phyloP scores from a whole-genome alignment of 441 rosid genomes.

The Erysimum cheiri region DNA sequence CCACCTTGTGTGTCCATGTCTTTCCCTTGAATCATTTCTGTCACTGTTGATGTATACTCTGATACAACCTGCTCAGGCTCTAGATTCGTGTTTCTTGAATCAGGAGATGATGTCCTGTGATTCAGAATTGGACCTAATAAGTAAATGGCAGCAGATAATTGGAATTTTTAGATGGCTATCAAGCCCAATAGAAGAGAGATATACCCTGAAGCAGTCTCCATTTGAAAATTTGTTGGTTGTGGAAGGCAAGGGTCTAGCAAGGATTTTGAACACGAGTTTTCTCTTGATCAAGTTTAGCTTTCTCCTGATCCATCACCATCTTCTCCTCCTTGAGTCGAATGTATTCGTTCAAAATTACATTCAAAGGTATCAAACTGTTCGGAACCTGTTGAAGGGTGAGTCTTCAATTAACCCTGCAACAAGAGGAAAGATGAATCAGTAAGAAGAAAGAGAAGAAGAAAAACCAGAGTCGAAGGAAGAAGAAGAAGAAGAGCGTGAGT shows the following conservation, averaged over 20 bases:
- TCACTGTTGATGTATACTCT: slow-evolving; percentile 59
- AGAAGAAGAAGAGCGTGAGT: too few relatives aligned
- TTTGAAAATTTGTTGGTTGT: slow-evolving; percentile 39
- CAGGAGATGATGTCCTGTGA: slow-evolving; percentile 65
- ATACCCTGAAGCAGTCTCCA: slow-evolving; percentile 65
- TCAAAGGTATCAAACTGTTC: slow-evolving; percentile 75
- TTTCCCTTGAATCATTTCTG: slow-evolving; percentile 54
- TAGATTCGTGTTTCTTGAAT: slow-evolving; percentile 51
- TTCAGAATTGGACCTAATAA: neutral
- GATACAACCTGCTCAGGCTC: slow-evolving; percentile 53
- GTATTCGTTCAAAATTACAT: slow-evolving; percentile 73
- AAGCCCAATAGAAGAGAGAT: slow-evolving; percentile 25
- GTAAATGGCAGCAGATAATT: neutral
- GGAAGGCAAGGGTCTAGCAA: neutral
- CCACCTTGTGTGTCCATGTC: slow-evolving; percentile 55
- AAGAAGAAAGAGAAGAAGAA: too few relatives aligned
- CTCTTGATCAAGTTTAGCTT: slow-evolving; percentile 66
- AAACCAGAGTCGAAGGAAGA: too few relatives aligned
- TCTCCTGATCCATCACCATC: slow-evolving; percentile 69
- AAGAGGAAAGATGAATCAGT: too few relatives aligned
- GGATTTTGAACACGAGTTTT: slow-evolving; percentile 65
- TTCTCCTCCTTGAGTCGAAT: slow-evolving; percentile 73
- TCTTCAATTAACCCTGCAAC: too few relatives aligned
- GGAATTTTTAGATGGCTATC: neutral
- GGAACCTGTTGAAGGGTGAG: slow-evolving; percentile 51